Percentiles rank a stretch among this genome's conserved stretches.
Evolutionary conservation across 169 alveolate species (phyloP).

Genomic region (Plasmodium falciparum): DNA sequence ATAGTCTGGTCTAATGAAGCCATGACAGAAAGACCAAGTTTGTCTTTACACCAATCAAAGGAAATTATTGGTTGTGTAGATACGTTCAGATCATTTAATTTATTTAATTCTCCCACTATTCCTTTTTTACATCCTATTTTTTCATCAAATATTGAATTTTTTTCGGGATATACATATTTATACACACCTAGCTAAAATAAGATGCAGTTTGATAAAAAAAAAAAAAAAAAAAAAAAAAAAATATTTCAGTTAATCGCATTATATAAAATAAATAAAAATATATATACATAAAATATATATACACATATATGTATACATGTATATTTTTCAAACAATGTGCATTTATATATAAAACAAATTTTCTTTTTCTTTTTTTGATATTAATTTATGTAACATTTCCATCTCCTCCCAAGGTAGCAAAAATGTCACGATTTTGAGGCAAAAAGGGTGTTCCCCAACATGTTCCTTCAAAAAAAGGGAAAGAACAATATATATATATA

Average conservation of each 20-base stretch:
- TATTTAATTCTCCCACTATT: constrained; percentile 91
- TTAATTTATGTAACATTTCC: constrained; percentile 83
- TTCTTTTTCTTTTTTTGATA: background rate
- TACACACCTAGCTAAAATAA: constrained; percentile 90
- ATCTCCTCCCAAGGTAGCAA: constrained; percentile 91
- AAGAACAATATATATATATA: background rate
- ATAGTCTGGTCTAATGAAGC: constrained; percentile 94
- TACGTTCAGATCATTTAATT: constrained; percentile 91
- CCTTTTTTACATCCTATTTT: constrained; percentile 86
- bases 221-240: background rate
- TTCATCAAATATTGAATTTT: constrained; percentile 79
- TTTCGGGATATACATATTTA: constrained; percentile 88
- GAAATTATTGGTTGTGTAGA: constrained; percentile 94
- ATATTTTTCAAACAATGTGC: no score
- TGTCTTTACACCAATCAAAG: constrained; percentile 91
- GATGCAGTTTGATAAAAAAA: background rate
- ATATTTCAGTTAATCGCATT: background rate
- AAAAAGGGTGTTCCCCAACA: constrained; percentile 94
- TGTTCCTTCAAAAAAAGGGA: constrained; percentile 86
- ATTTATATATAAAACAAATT: no score
- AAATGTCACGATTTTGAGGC: constrained; percentile 94
- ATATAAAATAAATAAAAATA: no score
- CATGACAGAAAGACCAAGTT: constrained; percentile 83
- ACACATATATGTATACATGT: no score
- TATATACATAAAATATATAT: background rate